phyloP scores from a whole-genome alignment of 176 grass and related monocot species.

The Themeda triandra region DNA sequence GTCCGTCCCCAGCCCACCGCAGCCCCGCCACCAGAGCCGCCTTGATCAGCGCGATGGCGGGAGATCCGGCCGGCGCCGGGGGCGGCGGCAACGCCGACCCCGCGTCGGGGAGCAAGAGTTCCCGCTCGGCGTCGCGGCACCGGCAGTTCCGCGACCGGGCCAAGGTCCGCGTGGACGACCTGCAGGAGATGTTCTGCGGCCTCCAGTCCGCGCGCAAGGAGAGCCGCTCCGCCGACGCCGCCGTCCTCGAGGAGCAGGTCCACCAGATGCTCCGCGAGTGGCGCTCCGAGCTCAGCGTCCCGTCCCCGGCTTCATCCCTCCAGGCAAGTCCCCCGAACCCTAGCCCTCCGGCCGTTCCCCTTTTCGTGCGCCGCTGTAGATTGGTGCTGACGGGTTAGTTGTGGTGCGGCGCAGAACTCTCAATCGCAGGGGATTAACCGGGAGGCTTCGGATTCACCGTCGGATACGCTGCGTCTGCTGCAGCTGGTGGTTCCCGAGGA shows the following conservation, averaged over 20 bases:
- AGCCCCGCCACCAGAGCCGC: not conserved
- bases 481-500: slow-evolving; percentile 66
- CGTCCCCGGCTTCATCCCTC: slow-evolving; percentile 78
- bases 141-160: slow-evolving; percentile 81
- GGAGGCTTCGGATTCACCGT: slow-evolving; percentile 41
- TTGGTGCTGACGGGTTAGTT: slow-evolving; percentile 12
- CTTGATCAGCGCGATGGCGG: slow-evolving; percentile 33
- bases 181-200: slow-evolving; percentile 83
- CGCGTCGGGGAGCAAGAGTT: slow-evolving; percentile 44
- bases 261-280: slow-evolving; percentile 96
- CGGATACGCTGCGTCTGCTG: slow-evolving; percentile 67
- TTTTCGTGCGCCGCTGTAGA: not conserved
- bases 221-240: slow-evolving; percentile 73
- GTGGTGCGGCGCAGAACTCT: slow-evolving; percentile 22
- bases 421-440: slow-evolving; percentile 56
- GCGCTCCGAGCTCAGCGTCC: slow-evolving; percentile 74
- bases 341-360: not conserved
- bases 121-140: slow-evolving; percentile 58
- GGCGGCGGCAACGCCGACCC: slow-evolving; percentile 11
- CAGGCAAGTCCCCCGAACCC: slow-evolving; percentile 46
- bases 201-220: slow-evolving; percentile 86
- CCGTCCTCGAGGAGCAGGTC: slow-evolving; percentile 82
- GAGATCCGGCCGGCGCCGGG: slow-evolving; percentile 26
- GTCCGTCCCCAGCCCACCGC: not conserved
- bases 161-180: slow-evolving; percentile 83